A percentile compares a stretch with the other conserved stretches of the same genome.
Evolutionary conservation across 495 filamentous ascomycete genomes (phyloP).

Genomic region (Trichoderma orchidacearum): DNA sequence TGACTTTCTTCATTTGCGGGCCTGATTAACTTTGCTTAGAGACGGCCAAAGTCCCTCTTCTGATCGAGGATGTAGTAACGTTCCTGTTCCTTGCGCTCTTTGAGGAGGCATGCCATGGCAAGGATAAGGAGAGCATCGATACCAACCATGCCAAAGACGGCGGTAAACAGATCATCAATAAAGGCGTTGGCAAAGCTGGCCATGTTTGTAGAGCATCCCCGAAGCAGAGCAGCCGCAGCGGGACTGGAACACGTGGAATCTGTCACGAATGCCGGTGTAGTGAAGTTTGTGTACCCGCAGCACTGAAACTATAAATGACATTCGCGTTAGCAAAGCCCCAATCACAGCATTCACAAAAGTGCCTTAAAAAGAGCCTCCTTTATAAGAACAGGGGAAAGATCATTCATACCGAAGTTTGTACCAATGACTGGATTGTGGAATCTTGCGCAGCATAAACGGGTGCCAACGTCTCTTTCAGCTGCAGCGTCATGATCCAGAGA

Average conservation of each 20-base stretch:
- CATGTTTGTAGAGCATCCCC: constrained; percentile 50
- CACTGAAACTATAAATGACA: constrained; percentile 50
- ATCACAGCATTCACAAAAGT: too few relatives aligned
- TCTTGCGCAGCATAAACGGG: constrained; percentile 41
- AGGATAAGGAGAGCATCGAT: constrained; percentile 50
- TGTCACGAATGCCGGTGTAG: constrained; percentile 46
- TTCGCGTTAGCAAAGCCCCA: too few relatives aligned
- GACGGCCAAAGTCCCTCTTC: constrained; percentile 41
- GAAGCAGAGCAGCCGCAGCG: constrained; percentile 48
- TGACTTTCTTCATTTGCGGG: neutral
- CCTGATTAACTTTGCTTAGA: constrained; percentile 1
- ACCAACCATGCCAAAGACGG: constrained; percentile 61
- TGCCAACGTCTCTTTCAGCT: constrained; percentile 41
- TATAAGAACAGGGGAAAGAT: neutral
- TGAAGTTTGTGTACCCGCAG: constrained; percentile 60
- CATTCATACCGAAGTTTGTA: constrained; percentile 44
- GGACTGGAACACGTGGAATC: constrained; percentile 47
- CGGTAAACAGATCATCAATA: constrained; percentile 60
- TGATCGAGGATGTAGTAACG: constrained; percentile 60
- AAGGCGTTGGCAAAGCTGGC: constrained; percentile 50
- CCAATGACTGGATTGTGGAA: constrained; percentile 37
- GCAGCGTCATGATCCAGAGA: constrained; percentile 58
- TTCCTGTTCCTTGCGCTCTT: constrained; percentile 57
- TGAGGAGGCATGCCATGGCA: constrained; percentile 53
- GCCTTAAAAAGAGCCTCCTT: too few relatives aligned